phyloP scores from a whole-genome alignment of 192 early-diverging fungal genomes.

The Backusella luteola region DNA sequence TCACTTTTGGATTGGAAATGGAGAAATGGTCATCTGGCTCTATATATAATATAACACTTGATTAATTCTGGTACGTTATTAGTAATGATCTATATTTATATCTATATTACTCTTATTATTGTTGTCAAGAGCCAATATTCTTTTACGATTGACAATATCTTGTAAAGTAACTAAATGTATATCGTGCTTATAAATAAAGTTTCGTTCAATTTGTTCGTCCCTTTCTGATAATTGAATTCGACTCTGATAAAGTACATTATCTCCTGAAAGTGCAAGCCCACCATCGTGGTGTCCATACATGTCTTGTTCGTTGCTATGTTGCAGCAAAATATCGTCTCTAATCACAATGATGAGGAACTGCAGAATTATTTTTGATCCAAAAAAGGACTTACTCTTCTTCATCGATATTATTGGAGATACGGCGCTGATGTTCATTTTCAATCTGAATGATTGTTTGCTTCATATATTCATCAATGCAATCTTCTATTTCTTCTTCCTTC shows the following conservation, averaged over 20 bases:
- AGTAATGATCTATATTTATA: not conserved
- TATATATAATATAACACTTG: not conserved
- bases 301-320: not conserved
- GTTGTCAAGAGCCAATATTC: not conserved
- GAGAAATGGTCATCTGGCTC: not conserved
- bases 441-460: not conserved
- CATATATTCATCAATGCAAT: constrained; percentile 2
- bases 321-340: not conserved
- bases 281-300: not conserved
- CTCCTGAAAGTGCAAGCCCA: not conserved
- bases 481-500: constrained; percentile 4
- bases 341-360: not conserved
- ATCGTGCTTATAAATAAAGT: not conserved
- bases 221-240: not conserved
- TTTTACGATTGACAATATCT: not conserved
- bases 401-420: not conserved
- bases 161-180: not conserved
- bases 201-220: not conserved
- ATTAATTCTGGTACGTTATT: not conserved
- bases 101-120: not conserved
- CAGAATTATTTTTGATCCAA: not conserved
- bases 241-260: not conserved
- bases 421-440: constrained; percentile 1
- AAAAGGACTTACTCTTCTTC: not conserved
- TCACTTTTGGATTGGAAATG: constrained; percentile 3